Evolutionary conservation across 495 filamentous ascomycete species (phyloP), one percentile per base, ranked within the genome.

Genomic region (Penicillium cinerascens): DNA sequence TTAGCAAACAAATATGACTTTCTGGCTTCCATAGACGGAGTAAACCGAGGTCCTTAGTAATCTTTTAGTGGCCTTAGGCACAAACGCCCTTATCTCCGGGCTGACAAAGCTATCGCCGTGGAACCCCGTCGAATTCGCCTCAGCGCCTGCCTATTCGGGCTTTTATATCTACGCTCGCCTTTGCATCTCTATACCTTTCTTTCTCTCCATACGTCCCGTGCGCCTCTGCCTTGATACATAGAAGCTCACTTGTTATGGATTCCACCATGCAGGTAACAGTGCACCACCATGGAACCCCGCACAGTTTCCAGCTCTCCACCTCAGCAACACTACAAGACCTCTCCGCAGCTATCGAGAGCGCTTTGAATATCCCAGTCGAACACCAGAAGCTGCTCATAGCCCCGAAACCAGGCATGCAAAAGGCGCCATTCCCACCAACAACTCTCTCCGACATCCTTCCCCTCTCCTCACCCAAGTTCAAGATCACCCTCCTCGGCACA

Each of bases 321-420:
- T 87, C 79, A 68, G 85, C 92, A 56, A 93, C 87, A 52, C 78
- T 88, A 39, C 69, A 78, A 64, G 86, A 89, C 71, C 86, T 93
- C 53, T 76, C 81, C 22, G 49, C 70, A 45, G 59, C 64, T 22
- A 78, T 88, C 55, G 66, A 82, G 44, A 57, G 64, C 21, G 64
- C 58, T 23, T 76, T 92, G 25, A 78, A 77, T 47, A 85, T 93
- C 51, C 86, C 88, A 3, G 55, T 71, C 21, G 59, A 74, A 9
- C 85, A 91, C 69, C 89, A 92, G 65, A 92, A 91, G 61, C 76
- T 89, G 67, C 81, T 92, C 64, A 81, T 87, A 58, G 74, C 85
- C 6, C 78, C 87, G 13, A 84, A 87, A 63, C 75, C 83, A 45
- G 85, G 87, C 37, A 69, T 88, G 47, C 75, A 85, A 38, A 87